These are phyloP conservation scores for Ramalina intermedia DNA, from an alignment of 495 filamentous ascomycete genomes.

Conservation along the genomic window DNA sequence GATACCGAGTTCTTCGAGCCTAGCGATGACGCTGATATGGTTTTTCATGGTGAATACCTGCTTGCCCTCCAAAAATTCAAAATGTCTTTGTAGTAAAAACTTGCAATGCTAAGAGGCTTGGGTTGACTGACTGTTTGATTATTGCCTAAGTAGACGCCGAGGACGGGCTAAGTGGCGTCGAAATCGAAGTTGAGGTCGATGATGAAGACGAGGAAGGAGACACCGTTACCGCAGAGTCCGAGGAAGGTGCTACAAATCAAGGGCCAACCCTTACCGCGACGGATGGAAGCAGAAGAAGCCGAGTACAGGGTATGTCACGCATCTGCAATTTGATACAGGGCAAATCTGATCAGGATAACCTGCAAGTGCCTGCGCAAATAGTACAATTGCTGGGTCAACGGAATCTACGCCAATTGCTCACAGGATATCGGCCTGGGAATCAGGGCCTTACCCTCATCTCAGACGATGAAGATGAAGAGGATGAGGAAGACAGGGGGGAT, in stretches of 20 bases:
- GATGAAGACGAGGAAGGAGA: conserved; percentile 23
- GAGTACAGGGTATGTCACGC: conserved; percentile 11
- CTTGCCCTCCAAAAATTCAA: not conserved
- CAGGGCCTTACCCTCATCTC: conserved; percentile 24
- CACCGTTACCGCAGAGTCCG: conserved; percentile 21
- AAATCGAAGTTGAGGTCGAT: conserved; percentile 32
- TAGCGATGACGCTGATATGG: conserved; percentile 27
- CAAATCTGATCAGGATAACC: not conserved
- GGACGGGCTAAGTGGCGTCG: conserved; percentile 24
- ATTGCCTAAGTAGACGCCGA: conserved; percentile 9
- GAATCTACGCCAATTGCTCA: conserved; percentile 25
- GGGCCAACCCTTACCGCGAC: not conserved
- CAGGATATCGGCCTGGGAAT: conserved; percentile 10
- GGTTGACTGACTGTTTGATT: too few relatives aligned
- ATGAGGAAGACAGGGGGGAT: conserved; percentile 19
- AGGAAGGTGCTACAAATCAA: not conserved
- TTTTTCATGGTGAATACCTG: conserved; percentile 23
- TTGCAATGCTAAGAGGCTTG: not conserved
- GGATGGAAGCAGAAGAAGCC: not conserved
- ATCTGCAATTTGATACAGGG: not conserved
- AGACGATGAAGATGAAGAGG: conserved; percentile 27
- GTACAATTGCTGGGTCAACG: conserved; percentile 25
- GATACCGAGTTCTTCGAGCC: conserved; percentile 20
- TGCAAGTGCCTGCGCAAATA: conserved; percentile 16
- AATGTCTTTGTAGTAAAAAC: not conserved